Evolutionary conservation across 2,329 filamentous ascomycete species (phyloP).

Genomic region (Scortechinia acanthostroma): DNA sequence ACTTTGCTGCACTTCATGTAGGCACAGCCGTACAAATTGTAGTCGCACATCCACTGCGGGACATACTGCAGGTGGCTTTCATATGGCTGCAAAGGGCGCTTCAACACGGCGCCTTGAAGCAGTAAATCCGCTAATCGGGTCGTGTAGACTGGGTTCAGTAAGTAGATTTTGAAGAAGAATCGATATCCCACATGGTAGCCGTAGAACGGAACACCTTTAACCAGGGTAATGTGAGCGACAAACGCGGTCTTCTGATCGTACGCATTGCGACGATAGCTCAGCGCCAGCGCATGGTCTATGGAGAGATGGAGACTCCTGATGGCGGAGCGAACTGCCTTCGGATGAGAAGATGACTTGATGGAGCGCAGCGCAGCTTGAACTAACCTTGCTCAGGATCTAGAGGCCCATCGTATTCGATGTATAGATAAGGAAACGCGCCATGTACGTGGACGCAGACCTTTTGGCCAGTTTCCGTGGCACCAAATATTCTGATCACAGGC

Average conservation of each 20-base stretch:
- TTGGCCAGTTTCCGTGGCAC: constrained; percentile 86
- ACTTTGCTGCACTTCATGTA: constrained; percentile 71
- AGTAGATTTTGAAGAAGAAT: constrained; percentile 88
- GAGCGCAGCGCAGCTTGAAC: constrained; percentile 18
- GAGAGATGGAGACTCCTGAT: constrained; percentile 75
- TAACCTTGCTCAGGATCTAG: constrained; percentile 62
- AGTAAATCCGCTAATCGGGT: constrained; percentile 81
- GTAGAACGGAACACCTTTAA: constrained; percentile 92
- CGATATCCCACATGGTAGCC: constrained; percentile 89
- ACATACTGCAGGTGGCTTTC: constrained; percentile 90
- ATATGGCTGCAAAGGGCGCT: constrained; percentile 78
- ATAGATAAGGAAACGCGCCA: constrained; percentile 93
- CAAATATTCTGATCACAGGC: constrained; percentile 84
- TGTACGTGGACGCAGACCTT: constrained; percentile 95
- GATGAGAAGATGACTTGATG: constrained; percentile 3
- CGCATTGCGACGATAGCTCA: constrained; percentile 74
- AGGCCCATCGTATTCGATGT: constrained; percentile 73
- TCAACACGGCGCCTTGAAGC: constrained; percentile 81
- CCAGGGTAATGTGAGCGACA: constrained; percentile 82
- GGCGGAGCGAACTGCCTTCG: constrained; percentile 58
- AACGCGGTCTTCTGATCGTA: constrained; percentile 62
- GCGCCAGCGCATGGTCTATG: constrained; percentile 81
- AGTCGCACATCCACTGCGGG: constrained; percentile 96
- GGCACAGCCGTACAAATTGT: constrained; percentile 89
- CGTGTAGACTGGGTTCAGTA: constrained; percentile 81